Evolutionary conservation across 768 basidiomycete genomes (phyloP).

Genomic region (Panaeolus cyanescens): DNA sequence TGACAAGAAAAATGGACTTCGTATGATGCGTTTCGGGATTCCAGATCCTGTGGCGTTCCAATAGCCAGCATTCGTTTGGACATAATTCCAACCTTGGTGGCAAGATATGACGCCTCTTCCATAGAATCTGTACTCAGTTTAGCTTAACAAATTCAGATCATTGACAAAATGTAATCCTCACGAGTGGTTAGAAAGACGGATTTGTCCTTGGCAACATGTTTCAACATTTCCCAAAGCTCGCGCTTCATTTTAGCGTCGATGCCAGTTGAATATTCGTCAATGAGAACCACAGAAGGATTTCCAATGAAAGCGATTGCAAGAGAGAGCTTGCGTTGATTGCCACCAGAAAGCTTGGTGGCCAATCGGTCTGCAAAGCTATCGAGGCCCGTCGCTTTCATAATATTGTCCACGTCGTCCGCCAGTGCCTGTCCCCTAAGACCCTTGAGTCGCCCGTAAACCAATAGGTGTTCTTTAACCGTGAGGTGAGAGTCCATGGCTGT

Average conservation of each 20-base stretch:
- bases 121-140: conserved; percentile 34
- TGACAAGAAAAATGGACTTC: conserved; percentile 66
- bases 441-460: conserved; percentile 70
- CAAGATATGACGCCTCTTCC: conserved; percentile 26
- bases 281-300: conserved; percentile 75
- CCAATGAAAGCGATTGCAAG: conserved; percentile 77
- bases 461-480: conserved; percentile 74
- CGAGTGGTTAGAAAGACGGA: conserved; percentile 75
- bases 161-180: conserved; percentile 35
- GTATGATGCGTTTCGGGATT: conserved; percentile 20
- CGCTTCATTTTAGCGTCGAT: conserved; percentile 84
- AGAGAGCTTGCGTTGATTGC: conserved; percentile 77
- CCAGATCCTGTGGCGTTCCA: conserved; percentile 19
- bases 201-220: conserved; percentile 65
- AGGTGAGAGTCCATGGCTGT: conserved; percentile 79
- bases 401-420: conserved; percentile 49
- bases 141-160: not conserved
- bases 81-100: conserved; percentile 26
- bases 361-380: conserved; percentile 64
- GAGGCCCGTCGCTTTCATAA: conserved; percentile 63
- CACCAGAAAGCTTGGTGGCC: conserved; percentile 75
- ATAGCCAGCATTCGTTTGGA: conserved; percentile 22
- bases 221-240: conserved; percentile 78
- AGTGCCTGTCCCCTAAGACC: conserved; percentile 58
- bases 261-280: conserved; percentile 84